Evolutionary conservation across 1,139 yeast species (phyloP), one percentile per base, ranked within the genome.

Genomic region (Schwanniomyces etchellsii): DNA sequence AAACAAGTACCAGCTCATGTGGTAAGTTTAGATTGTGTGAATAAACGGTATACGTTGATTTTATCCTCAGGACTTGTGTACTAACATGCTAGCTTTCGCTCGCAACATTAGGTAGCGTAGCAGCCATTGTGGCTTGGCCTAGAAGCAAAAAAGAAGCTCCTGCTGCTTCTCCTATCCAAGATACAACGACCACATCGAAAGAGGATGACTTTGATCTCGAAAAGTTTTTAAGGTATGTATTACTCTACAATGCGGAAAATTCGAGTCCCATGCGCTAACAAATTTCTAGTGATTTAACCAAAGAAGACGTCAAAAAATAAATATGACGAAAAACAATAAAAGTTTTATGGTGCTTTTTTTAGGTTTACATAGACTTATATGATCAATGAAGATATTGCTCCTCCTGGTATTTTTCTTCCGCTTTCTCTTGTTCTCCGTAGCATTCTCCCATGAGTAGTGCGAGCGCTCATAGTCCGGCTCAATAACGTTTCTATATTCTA

Each of bases 161-260:
- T 14, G 45, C 51, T 20, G 48, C 61, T 17, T 7, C 21, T n/a
- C 21, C 21, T 18, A 34, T 46, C 52, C 12, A 51, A 54, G 34
- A 37, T 14, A 51, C 45, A 17, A 54, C 62, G 17, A 45, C 51
- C 15, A 45, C 52, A 18, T 7, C 21, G 7, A 57, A 61, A 37
- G 70, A 61, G 36, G 77, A 67, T n/a, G 83, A 77, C 32, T 59
- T 78, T 34, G 82, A 77, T 44, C 69, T 77, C 38, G 84, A 77
- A 47, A 74, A 75, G 49, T 57, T 74, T 45, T 55, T 79, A 44
- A 69, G 65, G 78, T 73, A 61, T 44, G 78, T 71, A 52, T 34
- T 14, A 5, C n/a, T n/a, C 10, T 16, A 20, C 14, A 12, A 14
- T 16, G 14, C 27, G 28, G 3, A n/a, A 12, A 10, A 6, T 13